Percentiles rank a stretch among this genome's conserved stretches.
phyloP scores from a whole-genome alignment of 1,139 yeast species.

The Magnusiomyces fungicola region DNA sequence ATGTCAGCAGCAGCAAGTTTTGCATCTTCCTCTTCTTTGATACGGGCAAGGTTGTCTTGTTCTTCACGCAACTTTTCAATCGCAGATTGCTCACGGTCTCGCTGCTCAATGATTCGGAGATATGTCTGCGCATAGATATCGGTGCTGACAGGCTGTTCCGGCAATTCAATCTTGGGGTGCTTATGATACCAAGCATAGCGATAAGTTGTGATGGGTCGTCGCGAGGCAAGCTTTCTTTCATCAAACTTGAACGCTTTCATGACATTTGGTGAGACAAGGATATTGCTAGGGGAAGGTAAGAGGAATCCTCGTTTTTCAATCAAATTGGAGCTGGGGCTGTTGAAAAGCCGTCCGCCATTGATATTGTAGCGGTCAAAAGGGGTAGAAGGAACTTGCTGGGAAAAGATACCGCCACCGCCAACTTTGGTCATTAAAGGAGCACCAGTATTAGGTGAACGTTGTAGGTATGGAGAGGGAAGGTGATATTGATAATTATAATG shows the following conservation, averaged over 20 bases:
- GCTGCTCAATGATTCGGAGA: conserved; percentile 9
- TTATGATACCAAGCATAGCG: conserved; percentile 7
- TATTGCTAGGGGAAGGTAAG: no score
- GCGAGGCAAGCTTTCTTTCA: background rate
- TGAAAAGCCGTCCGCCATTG: no score
- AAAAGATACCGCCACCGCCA: background rate
- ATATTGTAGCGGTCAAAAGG: no score
- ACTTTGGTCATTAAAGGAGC: conserved; percentile 1
- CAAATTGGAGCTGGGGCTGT: no score
- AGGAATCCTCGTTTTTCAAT: no score
- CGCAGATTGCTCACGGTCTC: conserved; percentile 9
- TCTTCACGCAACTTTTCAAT: conserved; percentile 10
- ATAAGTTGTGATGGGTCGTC: conserved; percentile 7
- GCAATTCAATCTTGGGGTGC: conserved; percentile 10
- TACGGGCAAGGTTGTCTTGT: conserved; percentile 4
- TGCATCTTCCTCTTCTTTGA: no score
- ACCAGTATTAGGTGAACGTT: background rate
- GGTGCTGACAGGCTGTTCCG: conserved; percentile 11
- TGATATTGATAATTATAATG: background rate
- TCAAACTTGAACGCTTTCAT: conserved; percentile 10
- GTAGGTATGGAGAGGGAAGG: background rate
- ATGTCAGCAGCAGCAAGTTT: background rate
- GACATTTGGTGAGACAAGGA: conserved; percentile 5
- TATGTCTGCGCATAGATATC: conserved; percentile 11
- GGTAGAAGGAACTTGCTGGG: background rate